Base-by-base conservation (phyloP, 1,284 basidiomycete species). In the Ganoderma meredithae region DNA sequence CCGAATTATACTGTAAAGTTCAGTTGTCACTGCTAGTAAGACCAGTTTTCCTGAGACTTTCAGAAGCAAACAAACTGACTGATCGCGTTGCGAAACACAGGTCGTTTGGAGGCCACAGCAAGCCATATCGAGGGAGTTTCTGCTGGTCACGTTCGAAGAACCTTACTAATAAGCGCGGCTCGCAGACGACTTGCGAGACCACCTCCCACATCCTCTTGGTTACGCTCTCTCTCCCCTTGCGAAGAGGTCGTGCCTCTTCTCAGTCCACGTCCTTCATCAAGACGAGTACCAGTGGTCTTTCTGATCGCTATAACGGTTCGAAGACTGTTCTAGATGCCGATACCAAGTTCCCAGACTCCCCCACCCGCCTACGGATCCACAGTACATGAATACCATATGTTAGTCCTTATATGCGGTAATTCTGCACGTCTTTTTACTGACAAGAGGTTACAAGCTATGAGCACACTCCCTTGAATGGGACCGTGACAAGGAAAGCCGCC, bases 91-190 rank as follows among this genome's bases (percentile, higher is more conserved):
- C 25, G 5, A 55, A 31, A 31, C 31, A 31, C 31, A 31, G 31
- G 9, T 19, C 10, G 44, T 47, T 47, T 10, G 44, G n/a, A 47
- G 44, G n/a, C 44, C 44, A n/a, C 44, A 47, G 27, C 6, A 55
- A 55, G 39, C 64, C 47, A 47, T 53, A 39, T 65, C 39, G 22
- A 60, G 58, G 7, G 12, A 22, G 58, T 40, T 59, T 59, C 56
- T 39, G 19, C 15, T 36, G 3, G 31, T 39, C 39, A 33, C 36
- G n/a, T 22, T 56, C 8, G 55, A 33, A 39, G 31, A 31, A 31
- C 31, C 31, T 31, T 31, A 31, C 55, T n/a, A 36, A 56, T 56
- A 22, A 58, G 55, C 4, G 27, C 55, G 19, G 31, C 36, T n/a
- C 39, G 31, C 31, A 31, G 31, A 31, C 31, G 31, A 31, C 31